Evolutionary conservation across 2,329 filamentous ascomycete genomes (phyloP).

Genomic region (Microsporum audouinii): DNA sequence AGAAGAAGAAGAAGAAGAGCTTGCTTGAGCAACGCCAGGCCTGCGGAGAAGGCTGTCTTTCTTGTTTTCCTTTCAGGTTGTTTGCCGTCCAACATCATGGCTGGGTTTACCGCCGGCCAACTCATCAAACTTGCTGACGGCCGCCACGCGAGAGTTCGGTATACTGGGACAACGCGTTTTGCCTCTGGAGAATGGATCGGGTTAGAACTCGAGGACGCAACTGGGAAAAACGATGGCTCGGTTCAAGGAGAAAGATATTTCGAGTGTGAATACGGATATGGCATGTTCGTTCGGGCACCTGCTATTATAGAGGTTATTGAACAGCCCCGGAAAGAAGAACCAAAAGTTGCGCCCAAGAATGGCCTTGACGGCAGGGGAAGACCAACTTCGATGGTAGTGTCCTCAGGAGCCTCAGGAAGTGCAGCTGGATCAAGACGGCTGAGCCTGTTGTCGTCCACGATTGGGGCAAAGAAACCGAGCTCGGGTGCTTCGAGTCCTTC

Average conservation of each 20-base stretch:
- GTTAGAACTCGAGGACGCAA: constrained; percentile 68
- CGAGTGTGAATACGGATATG: constrained; percentile 56
- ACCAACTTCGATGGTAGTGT: constrained; percentile 31
- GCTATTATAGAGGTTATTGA: constrained; percentile 48
- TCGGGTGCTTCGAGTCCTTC: constrained; percentile 62
- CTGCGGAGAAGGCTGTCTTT: background rate
- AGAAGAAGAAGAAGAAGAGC: background rate
- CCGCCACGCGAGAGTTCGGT: constrained; percentile 66
- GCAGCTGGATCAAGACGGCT: constrained; percentile 31
- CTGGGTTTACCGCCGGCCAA: constrained; percentile 48
- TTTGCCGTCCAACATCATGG: constrained; percentile 17
- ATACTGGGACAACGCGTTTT: constrained; percentile 68
- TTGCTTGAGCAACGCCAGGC: background rate
- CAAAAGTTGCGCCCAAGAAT: constrained; percentile 19
- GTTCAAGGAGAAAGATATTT: constrained; percentile 85
- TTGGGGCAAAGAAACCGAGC: constrained; percentile 52
- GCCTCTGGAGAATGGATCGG: constrained; percentile 78
- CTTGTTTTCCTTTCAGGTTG: background rate
- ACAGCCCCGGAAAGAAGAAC: constrained; percentile 21
- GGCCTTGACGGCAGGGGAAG: constrained; percentile 22
- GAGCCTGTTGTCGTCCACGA: constrained; percentile 41
- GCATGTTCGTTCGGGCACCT: constrained; percentile 76
- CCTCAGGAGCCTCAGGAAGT: constrained; percentile 25
- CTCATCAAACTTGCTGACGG: constrained; percentile 68
- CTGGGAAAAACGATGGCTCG: constrained; percentile 88